Base-by-base conservation (phyloP, 192 early-diverging fungal genomes). In the Coemansia sp. region DNA sequence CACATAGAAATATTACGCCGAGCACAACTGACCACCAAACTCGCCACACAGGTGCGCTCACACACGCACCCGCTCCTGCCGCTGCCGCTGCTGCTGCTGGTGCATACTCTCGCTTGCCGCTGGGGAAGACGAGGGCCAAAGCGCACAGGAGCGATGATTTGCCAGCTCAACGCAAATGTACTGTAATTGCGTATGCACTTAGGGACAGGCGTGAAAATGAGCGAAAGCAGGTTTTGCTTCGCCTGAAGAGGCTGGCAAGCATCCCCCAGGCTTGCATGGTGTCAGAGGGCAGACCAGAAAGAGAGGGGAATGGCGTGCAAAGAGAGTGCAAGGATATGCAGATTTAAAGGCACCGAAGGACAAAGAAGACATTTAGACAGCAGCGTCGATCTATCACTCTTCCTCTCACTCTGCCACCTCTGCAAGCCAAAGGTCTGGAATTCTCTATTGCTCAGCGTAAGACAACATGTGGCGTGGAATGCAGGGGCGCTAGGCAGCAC, bases 1-100 rank as follows among this genome's bases (percentile, higher is more conserved):
- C 24, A 28, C 51, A 53, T 53, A 53, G 51, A 31, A 53, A 28
- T 53, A 31, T 53, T 53, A 53, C 51, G 51, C 26, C 51, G 28
- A 20, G 20, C n/a, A 6, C 45, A 46, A 46, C 45, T 46, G 45
- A 46, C 45, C 45, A 9, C 18, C 45, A 18, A 46, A 51, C 48
- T 51, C 48, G 48, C 48, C 48, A 51, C 48, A 51, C 48, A 51
- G 20, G 48, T 48, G 46, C 21, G 24, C 48, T 28, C 48, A 21
- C 45, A 46, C 18, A 11, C 48, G 4, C 23, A n/a, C n/a, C n/a
- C n/a, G n/a, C n/a, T n/a, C n/a, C n/a, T n/a, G n/a, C n/a, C n/a
- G n/a, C 48, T 13, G 10, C 21, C 48, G 9, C 20, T 21, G 18
- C 45, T 51, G 48, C 24, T 28, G 48, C 45, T 46, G 45, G 7